A percentile compares a stretch with the other conserved stretches of the same genome.
Evolutionary conservation across 208 protist species (phyloP).

Genomic region (Spongospora subterranea): DNA sequence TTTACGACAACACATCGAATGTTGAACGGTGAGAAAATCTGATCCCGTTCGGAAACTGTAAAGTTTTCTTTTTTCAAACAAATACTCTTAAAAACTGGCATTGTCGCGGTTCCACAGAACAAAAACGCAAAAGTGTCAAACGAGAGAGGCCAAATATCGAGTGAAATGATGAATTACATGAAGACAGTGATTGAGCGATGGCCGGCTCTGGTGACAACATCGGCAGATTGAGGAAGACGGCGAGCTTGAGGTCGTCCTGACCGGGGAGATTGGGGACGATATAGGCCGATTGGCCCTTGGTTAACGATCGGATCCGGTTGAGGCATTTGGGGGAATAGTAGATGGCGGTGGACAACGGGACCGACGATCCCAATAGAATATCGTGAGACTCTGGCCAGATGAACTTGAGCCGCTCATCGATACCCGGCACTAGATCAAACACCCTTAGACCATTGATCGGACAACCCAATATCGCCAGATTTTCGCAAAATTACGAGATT

Average conservation of each 20-base stretch:
- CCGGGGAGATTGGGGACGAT: constrained; percentile 48
- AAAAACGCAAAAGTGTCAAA: background rate
- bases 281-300: constrained; percentile 23
- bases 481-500: no score
- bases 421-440: no score
- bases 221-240: constrained; percentile 47
- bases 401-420: background rate
- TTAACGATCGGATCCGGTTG: background rate
- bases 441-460: no score
- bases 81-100: no score
- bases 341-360: background rate
- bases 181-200: constrained; percentile 59
- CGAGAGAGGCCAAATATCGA: background rate
- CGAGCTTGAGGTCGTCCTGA: constrained; percentile 50
- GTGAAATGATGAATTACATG: constrained; percentile 24
- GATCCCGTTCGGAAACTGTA: no score
- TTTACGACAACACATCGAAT: no score
- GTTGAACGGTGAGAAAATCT: no score
- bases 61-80: no score
- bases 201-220: constrained; percentile 9
- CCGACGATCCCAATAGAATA: background rate
- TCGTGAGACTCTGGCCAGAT: background rate
- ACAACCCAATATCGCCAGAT: no score
- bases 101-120: no score
- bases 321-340: constrained; percentile 51